Evolutionary conservation across 441 rosid species (phyloP).

Genomic region (Eutrema salsugineum): DNA sequence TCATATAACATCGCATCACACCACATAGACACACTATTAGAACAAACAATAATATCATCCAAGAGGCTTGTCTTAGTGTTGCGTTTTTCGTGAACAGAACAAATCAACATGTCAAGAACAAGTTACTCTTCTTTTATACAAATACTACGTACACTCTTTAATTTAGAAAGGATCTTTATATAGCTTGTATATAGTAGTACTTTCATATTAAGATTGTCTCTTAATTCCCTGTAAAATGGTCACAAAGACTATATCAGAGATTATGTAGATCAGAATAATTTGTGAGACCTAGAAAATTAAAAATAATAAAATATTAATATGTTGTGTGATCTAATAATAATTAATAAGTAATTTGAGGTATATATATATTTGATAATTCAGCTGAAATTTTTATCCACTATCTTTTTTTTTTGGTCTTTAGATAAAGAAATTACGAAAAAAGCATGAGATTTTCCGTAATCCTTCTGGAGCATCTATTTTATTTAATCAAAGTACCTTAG

Average conservation of each 20-base stretch:
- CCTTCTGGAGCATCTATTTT: neutral
- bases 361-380: neutral
- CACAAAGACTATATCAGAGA: neutral
- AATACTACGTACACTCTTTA: neutral
- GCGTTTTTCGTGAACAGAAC: slow-evolving; percentile 3
- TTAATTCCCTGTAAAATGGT: slow-evolving; percentile 17
- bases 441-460: neutral
- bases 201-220: neutral
- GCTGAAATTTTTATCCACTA: neutral
- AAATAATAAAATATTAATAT: no score
- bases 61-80: slow-evolving; percentile 1
- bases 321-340: neutral
- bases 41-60: slow-evolving; percentile 10
- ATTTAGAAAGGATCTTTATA: neutral
- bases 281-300: neutral
- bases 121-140: neutral
- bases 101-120: slow-evolving; percentile 11
- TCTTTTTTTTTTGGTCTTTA: neutral
- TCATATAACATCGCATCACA: neutral
- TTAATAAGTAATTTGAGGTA: neutral
- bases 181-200: neutral
- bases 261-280: neutral
- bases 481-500: slow-evolving; percentile 3
- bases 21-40: slow-evolving; percentile 13
- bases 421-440: neutral